A percentile compares a stretch with the other conserved stretches of the same genome.
These are phyloP conservation scores for Penicilliopsis zonata DNA, from an alignment of 495 filamentous ascomycete species.

Conservation along the genomic window DNA sequence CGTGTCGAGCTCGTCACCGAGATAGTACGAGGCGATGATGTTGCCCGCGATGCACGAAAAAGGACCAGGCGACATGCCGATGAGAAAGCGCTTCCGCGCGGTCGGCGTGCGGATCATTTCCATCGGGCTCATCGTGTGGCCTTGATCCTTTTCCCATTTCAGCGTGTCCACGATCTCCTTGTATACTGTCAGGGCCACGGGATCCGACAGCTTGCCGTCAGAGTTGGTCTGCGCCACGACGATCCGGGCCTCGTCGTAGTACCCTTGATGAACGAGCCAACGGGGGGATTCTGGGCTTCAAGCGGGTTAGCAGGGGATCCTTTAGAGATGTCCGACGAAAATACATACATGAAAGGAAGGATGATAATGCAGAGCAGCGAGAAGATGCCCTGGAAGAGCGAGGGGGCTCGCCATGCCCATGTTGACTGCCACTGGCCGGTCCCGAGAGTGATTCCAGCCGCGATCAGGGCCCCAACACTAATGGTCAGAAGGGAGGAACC, in stretches of 20 bases:
- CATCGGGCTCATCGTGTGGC: conserved; percentile 23
- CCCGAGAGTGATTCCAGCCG: conserved; percentile 39
- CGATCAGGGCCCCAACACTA: conserved; percentile 30
- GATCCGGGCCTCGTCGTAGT: conserved; percentile 15
- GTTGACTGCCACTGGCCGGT: conserved; percentile 36
- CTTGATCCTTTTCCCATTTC: conserved; percentile 33
- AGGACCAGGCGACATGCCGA: conserved; percentile 26
- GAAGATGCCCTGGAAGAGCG: conserved; percentile 41
- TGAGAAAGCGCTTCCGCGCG: conserved; percentile 30
- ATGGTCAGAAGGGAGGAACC: not conserved
- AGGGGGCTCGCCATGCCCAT: conserved; percentile 43
- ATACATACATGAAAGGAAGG: conserved; percentile 35
- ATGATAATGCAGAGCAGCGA: conserved; percentile 39
- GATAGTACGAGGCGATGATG: conserved; percentile 39
- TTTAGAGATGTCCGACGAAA: conserved; percentile 18
- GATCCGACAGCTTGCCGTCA: conserved; percentile 25
- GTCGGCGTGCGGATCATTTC: conserved; percentile 27
- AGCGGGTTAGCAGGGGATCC: conserved; percentile 14
- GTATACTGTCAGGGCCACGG: conserved; percentile 23
- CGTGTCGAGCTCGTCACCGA: conserved; percentile 28
- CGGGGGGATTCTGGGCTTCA: conserved; percentile 38
- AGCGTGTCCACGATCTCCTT: conserved; percentile 20
- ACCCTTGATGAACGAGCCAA: conserved; percentile 31
- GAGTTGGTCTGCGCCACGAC: conserved; percentile 36
- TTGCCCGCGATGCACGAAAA: conserved; percentile 40